Base-by-base conservation (phyloP, 768 basidiomycete species). In the Solioccasus polychromus region DNA sequence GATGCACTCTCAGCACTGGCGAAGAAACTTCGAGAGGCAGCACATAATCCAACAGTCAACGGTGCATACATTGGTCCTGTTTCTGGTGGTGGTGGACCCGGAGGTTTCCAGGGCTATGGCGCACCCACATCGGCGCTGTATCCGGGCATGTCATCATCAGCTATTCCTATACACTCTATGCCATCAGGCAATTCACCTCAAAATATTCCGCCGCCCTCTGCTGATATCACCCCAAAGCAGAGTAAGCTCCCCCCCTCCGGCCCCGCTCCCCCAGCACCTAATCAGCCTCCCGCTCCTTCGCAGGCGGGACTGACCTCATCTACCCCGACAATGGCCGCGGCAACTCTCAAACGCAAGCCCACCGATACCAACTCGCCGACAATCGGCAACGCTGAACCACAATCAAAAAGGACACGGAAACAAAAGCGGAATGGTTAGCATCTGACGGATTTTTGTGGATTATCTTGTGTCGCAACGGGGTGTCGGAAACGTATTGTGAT, bases 161-260 rank as follows among this genome's bases (percentile, higher is more conserved):
- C 51, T 39, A 70, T 75, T 22, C 61, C 75, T 10, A 75, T 76
- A 35, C 76, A 80, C 44, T 70, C 75, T 35, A 47, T 57, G 35
- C 55, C 59, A 42, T 61, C 68, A 20, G 66, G 70, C 54, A 68
- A 59, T 51, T 80, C 78, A 22, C 78, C 76, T 17, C 75, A 79
- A 71, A 78, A 76, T 52, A 53, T 51, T 30, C 63, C 70, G 2
- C 64, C 69, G 3, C 61, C 71, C 30, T 77, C 80, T 42, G 74
- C 74, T 42, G 70, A 72, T 46, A 80, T 79, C 20, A 79, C 78
- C 11, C 75, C 73, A 63, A 86, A 87, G 66, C 79, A 79, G 66
- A 75, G 77, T 58, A 83, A 84, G 60, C 74, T 75, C 39, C 75
- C 78, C 50, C 75, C 74, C 34, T 61, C 69, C 41, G 68, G 68